Base-by-base conservation (phyloP, 2,329 filamentous ascomycete species). In the Ophiostoma piceae region DNA sequence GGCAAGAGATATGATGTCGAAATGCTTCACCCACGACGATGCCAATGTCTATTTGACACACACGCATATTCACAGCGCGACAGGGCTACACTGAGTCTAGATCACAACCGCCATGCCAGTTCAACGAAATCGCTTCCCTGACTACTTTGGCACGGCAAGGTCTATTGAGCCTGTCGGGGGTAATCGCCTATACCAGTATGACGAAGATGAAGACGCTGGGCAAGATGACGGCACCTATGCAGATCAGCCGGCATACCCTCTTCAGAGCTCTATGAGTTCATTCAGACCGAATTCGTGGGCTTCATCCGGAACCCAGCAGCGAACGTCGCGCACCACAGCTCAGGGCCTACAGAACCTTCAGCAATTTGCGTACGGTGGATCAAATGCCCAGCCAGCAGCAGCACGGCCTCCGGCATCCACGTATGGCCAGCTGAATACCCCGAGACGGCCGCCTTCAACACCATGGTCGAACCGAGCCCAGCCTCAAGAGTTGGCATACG, bases 81-180 rank as follows among this genome's bases (percentile, higher is more conserved):
- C 2, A 62, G 9, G 2, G 16, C 32, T 3, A n/a, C 54, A 32
- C 43, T 47, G 41, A 16, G 19, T 47, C 4, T 19, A n/a, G 43
- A 47, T 47, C 43, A 8, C 16, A 47, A 47, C 19, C 43, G 43
- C 16, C 5, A 65, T 8, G 65, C 32, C 54, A 11, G 39, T 69
- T 14, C 70, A 64, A 3, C 70, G 70, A n/a, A 54, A 37, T 16
- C 54, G 32, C 2, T 62, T 66, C 11, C 70, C 70, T 1, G 70
- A 68, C 66, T 71, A 71, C 68, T 71, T 71, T 69, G 70, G 68
- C 16, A 66, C 41, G n/a, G 3, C 51, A 11, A 41, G 68, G 43
- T 65, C 70, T 16, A 60, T 64, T 16, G 67, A 67, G 12, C 41
- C 65, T 6, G 39, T 47, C 5, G 26, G n/a, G 16, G 57, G 26